A percentile compares a stretch with the other conserved stretches of the same genome.
These are phyloP conservation scores for Scleroderma citrinum DNA, from an alignment of 768 basidiomycete genomes.

Conservation along the genomic window DNA sequence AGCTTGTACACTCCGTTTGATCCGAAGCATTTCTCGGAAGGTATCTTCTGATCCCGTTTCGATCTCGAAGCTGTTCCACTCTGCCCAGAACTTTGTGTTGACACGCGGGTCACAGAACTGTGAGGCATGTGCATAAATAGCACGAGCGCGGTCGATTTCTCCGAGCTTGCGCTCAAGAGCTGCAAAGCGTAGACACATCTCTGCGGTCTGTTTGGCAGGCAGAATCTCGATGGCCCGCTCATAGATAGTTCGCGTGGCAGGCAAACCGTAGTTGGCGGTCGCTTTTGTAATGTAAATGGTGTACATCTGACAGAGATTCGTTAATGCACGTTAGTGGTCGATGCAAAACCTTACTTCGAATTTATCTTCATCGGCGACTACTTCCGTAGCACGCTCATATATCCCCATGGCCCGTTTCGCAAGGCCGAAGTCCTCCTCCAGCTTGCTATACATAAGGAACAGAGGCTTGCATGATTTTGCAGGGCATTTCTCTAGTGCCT, in stretches of 20 bases:
- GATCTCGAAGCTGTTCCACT: slow-evolving; percentile 98
- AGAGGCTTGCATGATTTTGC: slow-evolving; percentile 91
- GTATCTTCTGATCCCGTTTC: slow-evolving; percentile 99
- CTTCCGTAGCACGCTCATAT: slow-evolving; percentile 86
- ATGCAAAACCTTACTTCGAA: slow-evolving; percentile 64
- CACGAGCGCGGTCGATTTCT: slow-evolving; percentile 95
- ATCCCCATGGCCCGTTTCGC: slow-evolving; percentile 96
- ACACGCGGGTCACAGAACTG: slow-evolving; percentile 98
- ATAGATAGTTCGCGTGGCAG: slow-evolving; percentile 94
- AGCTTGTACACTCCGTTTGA: slow-evolving; percentile 97
- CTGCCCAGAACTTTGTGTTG: slow-evolving; percentile 88
- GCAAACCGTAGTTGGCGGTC: slow-evolving; percentile 90
- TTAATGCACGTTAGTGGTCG: neutral
- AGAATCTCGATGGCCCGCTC: slow-evolving; percentile 90
- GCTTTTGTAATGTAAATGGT: slow-evolving; percentile 97
- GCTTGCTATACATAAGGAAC: slow-evolving; percentile 92
- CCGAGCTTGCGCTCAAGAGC: slow-evolving; percentile 95
- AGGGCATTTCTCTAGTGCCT: slow-evolving; percentile 95
- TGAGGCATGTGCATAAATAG: slow-evolving; percentile 94
- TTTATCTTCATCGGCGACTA: slow-evolving; percentile 85
- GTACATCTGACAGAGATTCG: slow-evolving; percentile 63
- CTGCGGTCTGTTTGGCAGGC: slow-evolving; percentile 90
- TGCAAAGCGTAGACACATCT: slow-evolving; percentile 97
- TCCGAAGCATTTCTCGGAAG: slow-evolving; percentile 90
- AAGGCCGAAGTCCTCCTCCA: slow-evolving; percentile 93